Evolutionary conservation across 345 rosid genomes (phyloP).

Genomic region (Eucalyptus sp.): DNA sequence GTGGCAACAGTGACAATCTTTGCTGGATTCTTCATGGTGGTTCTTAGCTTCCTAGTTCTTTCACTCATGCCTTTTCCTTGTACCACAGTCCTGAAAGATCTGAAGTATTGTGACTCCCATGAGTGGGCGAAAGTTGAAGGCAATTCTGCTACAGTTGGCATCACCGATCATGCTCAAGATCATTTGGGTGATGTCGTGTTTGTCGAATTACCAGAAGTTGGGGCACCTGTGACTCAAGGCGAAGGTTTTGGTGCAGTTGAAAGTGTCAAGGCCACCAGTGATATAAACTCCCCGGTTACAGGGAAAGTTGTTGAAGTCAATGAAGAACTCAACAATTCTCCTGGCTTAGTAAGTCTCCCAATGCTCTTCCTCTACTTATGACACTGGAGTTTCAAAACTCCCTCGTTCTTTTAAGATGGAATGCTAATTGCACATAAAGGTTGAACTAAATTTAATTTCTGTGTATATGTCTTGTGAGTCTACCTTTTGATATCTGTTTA

Average conservation of each 20-base stretch:
- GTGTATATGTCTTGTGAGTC: not conserved
- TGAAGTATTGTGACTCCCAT: conserved; percentile 80
- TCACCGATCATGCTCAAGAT: conserved; percentile 96
- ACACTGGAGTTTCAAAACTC: not conserved
- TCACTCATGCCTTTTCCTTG: not conserved
- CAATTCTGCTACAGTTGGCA: conserved; percentile 67
- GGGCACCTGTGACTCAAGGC: conserved; percentile 53
- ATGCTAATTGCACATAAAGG: not conserved
- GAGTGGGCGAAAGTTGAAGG: conserved; percentile 94
- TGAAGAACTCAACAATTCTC: conserved; percentile 41
- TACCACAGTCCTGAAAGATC: conserved; percentile 60
- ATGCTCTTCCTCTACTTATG: not conserved
- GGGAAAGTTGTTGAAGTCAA: conserved; percentile 80
- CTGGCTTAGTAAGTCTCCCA: conserved; percentile 60
- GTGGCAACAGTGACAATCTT: not conserved
- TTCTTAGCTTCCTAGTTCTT: not conserved
- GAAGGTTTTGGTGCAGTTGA: conserved; percentile 89
- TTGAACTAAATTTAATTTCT: not conserved
- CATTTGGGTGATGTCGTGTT: conserved; percentile 97
- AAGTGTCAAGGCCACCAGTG: conserved; percentile 98
- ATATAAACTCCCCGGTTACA: conserved; percentile 81
- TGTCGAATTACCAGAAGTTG: conserved; percentile 84
- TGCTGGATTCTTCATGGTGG: not conserved
- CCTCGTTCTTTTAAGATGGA: not conserved
- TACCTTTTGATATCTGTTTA: not conserved